Evolutionary conservation across 2,329 filamentous ascomycete genomes (phyloP).

Genomic region (Tolypocladium tundrense): DNA sequence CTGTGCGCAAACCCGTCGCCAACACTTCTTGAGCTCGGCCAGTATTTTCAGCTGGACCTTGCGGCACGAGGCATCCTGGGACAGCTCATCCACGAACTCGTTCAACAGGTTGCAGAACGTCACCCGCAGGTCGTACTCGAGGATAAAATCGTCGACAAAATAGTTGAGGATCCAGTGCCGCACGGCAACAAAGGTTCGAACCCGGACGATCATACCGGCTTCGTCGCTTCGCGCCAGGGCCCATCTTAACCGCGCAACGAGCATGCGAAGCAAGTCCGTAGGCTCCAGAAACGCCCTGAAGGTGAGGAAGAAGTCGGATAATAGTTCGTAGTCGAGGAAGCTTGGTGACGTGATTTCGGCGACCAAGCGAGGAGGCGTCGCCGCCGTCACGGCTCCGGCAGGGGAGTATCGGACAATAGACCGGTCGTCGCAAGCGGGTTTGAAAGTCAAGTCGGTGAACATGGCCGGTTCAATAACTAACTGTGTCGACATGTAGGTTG

Average conservation of each 20-base stretch:
- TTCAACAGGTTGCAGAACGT: slow-evolving; percentile 79
- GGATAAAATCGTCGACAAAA: slow-evolving; percentile 86
- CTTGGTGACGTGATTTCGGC: slow-evolving; percentile 94
- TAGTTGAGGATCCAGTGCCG: slow-evolving; percentile 98
- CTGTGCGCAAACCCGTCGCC: slow-evolving; percentile 79
- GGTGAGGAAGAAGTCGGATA: slow-evolving; percentile 96
- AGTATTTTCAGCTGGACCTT: slow-evolving; percentile 71
- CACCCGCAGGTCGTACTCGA: slow-evolving; percentile 61
- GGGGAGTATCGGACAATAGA: slow-evolving; percentile 73
- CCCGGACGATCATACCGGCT: slow-evolving; percentile 84
- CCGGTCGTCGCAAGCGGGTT: slow-evolving; percentile 68
- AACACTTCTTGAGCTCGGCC: slow-evolving; percentile 91
- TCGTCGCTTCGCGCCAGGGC: slow-evolving; percentile 72
- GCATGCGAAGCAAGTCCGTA: slow-evolving; percentile 66
- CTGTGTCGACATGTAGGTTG: slow-evolving; percentile 38
- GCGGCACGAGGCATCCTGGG: slow-evolving; percentile 28
- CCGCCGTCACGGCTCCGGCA: slow-evolving; percentile 70
- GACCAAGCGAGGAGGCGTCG: slow-evolving; percentile 81
- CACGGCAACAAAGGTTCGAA: slow-evolving; percentile 88
- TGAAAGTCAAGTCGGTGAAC: slow-evolving; percentile 71
- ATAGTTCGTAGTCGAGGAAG: slow-evolving; percentile 91
- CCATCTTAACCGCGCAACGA: slow-evolving; percentile 81
- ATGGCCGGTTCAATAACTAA: slow-evolving; percentile 59
- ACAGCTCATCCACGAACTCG: slow-evolving; percentile 46
- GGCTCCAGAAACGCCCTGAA: slow-evolving; percentile 80